phyloP scores from a whole-genome alignment of 2,329 filamentous ascomycete species.

The Ophiocordyceps camponoti-saundersi region DNA sequence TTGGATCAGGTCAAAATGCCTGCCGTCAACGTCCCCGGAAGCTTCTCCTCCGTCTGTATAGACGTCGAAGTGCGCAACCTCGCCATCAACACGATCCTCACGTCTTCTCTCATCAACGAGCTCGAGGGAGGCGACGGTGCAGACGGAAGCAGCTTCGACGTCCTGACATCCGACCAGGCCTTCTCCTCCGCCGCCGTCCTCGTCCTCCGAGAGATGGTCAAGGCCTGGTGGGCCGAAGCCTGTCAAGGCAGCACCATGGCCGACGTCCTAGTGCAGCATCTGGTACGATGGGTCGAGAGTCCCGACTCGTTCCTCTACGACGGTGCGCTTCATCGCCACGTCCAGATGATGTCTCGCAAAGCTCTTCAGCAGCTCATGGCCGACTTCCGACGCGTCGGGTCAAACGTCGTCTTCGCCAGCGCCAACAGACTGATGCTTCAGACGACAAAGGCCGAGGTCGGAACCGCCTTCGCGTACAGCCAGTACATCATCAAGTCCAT shows the following conservation, averaged over 20 bases:
- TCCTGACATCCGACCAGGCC: conserved; percentile 70
- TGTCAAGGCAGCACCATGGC: conserved; percentile 85
- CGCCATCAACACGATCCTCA: conserved; percentile 93
- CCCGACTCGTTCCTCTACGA: conserved; percentile 93
- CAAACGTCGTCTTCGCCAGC: conserved; percentile 88
- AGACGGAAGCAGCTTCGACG: conserved; percentile 31
- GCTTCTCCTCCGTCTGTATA: conserved; percentile 91
- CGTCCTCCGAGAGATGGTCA: conserved; percentile 94
- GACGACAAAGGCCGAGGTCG: conserved; percentile 91
- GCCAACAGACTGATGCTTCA: conserved; percentile 80
- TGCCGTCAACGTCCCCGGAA: conserved; percentile 79
- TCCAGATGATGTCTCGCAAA: conserved; percentile 97
- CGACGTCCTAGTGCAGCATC: conserved; percentile 90
- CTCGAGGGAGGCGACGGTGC: conserved; percentile 70
- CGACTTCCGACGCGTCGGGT: conserved; percentile 88
- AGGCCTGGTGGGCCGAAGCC: conserved; percentile 94
- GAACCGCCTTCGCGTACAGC: conserved; percentile 90
- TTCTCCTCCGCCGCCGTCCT: conserved; percentile 85
- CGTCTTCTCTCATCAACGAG: conserved; percentile 91
- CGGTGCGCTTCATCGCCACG: conserved; percentile 84
- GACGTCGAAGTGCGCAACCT: conserved; percentile 89
- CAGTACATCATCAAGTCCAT: conserved; percentile 98
- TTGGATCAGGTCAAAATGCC: conserved; percentile 86
- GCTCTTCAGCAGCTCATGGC: conserved; percentile 94
- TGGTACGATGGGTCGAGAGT: conserved; percentile 93